Evolutionary conservation across 75 land plant species (phyloP), one percentile per base, ranked within the genome.

Genomic region (Pinus tabuliformis): DNA sequence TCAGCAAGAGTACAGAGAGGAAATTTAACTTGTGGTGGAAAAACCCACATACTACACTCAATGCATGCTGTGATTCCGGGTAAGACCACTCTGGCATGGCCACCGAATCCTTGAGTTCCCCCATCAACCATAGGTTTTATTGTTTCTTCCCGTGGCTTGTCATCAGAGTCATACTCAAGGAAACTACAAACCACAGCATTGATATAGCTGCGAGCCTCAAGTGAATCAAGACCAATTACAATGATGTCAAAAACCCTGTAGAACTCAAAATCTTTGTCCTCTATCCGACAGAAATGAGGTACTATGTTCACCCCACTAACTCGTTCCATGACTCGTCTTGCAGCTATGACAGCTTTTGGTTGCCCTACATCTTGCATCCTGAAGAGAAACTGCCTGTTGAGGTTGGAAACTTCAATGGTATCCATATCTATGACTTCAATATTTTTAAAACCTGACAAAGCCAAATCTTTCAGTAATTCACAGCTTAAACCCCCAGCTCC

Each of bases 351-450:
- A n/a, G n/a, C n/a, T n/a, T n/a, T n/a, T n/a, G n/a, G n/a, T n/a
- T n/a, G n/a, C n/a, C n/a, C n/a, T n/a, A n/a, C n/a, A n/a, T n/a
- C n/a, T n/a, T n/a, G n/a, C n/a, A n/a, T n/a, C 99, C 99, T 97
- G 92, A 97, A 97, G 17, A 97, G 91, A 74, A 97, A 97, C 71
- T 97, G 98, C 12, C 99, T 98, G 78, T 97, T 97, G 60, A 97
- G 92, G 76, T 97, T 97, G 73, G 98, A 85, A 39, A 97, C 92
- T 77, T 97, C 98, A 77, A 97, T 97, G 6, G 96, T 89, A 72
- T 97, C 99, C 99, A 97, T 97, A 60, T 97, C 99, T 45, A 97
- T 97, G 66, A 97, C 99, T 12, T 97, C 98, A 12, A 97, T 86
- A 56, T 97, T 89, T 37, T 70, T 75, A 77, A 95, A 97, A 11